Evolutionary conservation across 2,329 filamentous ascomycete species (phyloP).

Genomic region (Colletotrichum godetiae): DNA sequence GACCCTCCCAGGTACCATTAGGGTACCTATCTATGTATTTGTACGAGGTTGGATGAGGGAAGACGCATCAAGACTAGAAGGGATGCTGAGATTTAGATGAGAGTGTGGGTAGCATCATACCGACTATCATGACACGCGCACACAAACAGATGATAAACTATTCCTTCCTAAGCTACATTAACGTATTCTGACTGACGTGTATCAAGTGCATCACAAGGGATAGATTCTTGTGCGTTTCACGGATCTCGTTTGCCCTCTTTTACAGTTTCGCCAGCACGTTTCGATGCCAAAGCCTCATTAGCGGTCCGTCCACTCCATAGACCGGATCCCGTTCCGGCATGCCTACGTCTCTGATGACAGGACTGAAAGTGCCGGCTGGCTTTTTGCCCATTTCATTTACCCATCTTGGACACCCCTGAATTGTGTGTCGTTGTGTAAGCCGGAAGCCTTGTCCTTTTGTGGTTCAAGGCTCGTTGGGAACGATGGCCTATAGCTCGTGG

Average conservation of each 20-base stretch:
- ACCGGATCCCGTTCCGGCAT: background rate
- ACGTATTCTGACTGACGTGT: background rate
- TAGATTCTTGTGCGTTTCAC: too few relatives aligned
- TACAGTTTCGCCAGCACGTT: background rate
- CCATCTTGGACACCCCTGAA: background rate
- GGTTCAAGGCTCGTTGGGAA: background rate
- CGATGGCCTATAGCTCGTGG: accelerated
- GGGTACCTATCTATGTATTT: background rate
- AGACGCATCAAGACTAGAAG: background rate
- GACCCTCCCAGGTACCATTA: background rate
- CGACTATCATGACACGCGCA: background rate
- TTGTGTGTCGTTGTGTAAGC: background rate
- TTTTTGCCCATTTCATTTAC: background rate
- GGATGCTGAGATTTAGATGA: background rate
- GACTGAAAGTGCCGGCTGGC: background rate
- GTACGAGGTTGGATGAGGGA: background rate
- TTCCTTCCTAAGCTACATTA: too few relatives aligned
- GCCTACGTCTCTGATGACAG: background rate
- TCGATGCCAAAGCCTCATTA: background rate
- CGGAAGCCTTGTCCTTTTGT: background rate
- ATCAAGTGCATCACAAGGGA: background rate
- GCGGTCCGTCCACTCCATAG: background rate
- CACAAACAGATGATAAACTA: background rate
- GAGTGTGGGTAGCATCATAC: background rate
- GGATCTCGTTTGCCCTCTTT: background rate